Conservation (phyloP, 306 rosid genomes). For the Quercus ilex region DNA sequence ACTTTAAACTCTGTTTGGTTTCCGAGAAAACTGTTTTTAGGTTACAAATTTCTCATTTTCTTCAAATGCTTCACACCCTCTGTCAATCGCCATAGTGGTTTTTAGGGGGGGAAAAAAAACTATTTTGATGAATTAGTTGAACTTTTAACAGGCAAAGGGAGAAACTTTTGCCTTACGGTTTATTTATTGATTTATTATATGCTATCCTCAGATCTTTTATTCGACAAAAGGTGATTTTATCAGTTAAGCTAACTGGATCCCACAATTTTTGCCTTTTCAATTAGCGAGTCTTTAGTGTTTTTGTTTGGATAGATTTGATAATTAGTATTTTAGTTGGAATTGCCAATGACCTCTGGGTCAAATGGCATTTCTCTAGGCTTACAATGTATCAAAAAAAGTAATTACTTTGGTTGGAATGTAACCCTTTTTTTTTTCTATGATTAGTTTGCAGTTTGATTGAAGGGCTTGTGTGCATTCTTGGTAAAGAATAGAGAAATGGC, state of each 20-base stretch:
- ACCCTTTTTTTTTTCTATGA: no score
- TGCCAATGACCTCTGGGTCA: no score
- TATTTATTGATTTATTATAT: no score
- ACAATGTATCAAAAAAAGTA: no score
- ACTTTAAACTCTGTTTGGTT: not conserved
- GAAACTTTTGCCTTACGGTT: not conserved
- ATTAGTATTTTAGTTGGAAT: not conserved
- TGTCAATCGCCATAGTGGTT: no score
- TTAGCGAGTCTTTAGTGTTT: not conserved
- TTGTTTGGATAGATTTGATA: not conserved
- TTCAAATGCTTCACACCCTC: no score
- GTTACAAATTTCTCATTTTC: no score
- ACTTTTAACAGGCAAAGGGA: not conserved
- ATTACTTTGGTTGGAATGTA: not conserved
- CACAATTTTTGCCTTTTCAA: not conserved
- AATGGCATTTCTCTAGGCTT: no score
- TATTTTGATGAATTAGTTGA: not conserved
- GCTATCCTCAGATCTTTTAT: no score
- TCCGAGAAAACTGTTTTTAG: not conserved
- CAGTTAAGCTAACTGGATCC: fast-evolving
- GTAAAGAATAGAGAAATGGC: slow-evolving; percentile 34
- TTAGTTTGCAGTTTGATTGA: not conserved
- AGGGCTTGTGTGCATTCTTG: not conserved
- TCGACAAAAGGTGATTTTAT: no score
- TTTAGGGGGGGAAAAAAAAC: not conserved